These are phyloP conservation scores for Nakaseomyces nivariensis DNA, from an alignment of 1,139 yeast genomes.

Conservation along the genomic window DNA sequence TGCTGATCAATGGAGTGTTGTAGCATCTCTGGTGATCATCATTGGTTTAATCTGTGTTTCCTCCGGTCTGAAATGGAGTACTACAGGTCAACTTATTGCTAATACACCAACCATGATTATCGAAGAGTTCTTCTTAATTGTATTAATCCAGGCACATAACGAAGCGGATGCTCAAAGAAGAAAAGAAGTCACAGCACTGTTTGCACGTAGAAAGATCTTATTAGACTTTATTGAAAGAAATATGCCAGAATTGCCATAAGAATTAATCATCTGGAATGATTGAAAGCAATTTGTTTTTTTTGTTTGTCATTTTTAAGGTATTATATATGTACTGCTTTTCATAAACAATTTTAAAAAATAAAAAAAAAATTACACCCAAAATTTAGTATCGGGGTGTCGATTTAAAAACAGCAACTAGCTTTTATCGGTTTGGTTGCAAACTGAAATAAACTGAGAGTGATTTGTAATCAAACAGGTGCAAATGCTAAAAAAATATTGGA, in stretches of 20 bases:
- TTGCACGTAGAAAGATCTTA: conserved; percentile 17
- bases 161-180: conserved; percentile 26
- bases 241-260: neutral
- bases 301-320: no score
- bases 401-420: no score
- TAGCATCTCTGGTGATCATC: conserved; percentile 22
- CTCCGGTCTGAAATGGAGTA: conserved; percentile 29
- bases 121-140: conserved; percentile 32
- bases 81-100: conserved; percentile 32
- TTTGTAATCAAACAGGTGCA: no score
- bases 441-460: no score
- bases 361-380: no score
- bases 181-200: conserved; percentile 18
- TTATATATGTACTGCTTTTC: no score
- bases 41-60: conserved; percentile 27
- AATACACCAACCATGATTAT: conserved; percentile 36
- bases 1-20: conserved; percentile 27
- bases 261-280: no score
- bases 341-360: no score
- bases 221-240: conserved; percentile 5
- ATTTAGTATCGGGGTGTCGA: no score
- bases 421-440: no score
- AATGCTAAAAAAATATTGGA: no score
- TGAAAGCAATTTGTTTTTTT: no score
- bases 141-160: conserved; percentile 32